phyloP scores from a whole-genome alignment of 345 rosid species.

The Schrenkiella parvula region DNA sequence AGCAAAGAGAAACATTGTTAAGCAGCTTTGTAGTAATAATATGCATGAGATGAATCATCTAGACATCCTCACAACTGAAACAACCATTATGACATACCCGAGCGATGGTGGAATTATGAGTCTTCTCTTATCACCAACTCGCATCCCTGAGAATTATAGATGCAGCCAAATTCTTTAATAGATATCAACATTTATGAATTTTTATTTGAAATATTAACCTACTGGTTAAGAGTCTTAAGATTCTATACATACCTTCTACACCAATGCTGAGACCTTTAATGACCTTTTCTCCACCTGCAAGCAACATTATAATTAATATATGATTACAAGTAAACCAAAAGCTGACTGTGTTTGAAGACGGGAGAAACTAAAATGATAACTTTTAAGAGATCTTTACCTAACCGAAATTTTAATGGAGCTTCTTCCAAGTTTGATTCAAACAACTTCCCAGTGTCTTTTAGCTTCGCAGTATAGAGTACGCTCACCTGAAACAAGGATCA shows the following conservation, averaged over 20 bases:
- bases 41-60: not conserved
- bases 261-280: slow-evolving; percentile 47
- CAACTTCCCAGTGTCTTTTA: slow-evolving; percentile 44
- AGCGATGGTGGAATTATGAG: slow-evolving; percentile 68
- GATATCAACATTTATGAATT: not conserved
- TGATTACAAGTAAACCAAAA: not conserved
- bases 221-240: not conserved
- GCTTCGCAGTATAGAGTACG: slow-evolving; percentile 43
- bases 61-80: not conserved
- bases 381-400: slow-evolving; percentile 39
- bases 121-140: slow-evolving; percentile 77
- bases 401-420: slow-evolving; percentile 39
- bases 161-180: not conserved
- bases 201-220: not conserved
- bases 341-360: not conserved
- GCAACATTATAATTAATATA: not conserved
- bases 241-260: slow-evolving; percentile 47
- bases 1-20: not conserved
- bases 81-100: slow-evolving; percentile 46
- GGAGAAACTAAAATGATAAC: not conserved
- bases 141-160: slow-evolving; percentile 56
- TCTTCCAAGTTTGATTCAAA: slow-evolving; percentile 46
- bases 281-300: slow-evolving; percentile 42
- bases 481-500: slow-evolving; percentile 39
- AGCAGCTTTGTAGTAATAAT: not conserved